These are phyloP conservation scores for Fraxinus cuspidata DNA, from an alignment of 257 asterid genomes.

Conservation along the genomic window DNA sequence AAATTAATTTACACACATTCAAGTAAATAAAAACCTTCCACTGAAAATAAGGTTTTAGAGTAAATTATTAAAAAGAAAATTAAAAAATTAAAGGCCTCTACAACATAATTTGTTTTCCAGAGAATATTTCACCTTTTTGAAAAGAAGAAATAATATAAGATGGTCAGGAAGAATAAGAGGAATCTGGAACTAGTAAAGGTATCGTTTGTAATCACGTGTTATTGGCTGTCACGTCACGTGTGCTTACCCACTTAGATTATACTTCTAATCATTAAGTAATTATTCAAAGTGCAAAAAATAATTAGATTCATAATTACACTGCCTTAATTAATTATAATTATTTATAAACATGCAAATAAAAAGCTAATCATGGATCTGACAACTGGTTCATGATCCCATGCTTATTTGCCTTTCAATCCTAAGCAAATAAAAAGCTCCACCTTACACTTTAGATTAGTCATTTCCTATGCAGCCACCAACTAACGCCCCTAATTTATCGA, in stretches of 20 bases:
- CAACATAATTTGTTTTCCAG: no score
- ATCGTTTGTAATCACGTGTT: neutral
- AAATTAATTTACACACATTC: no score
- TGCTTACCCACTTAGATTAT: neutral
- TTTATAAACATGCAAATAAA: neutral
- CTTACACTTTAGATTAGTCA: no score
- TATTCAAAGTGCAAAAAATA: neutral
- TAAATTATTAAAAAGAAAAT: neutral
- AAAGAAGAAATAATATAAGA: no score
- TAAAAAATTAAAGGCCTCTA: no score
- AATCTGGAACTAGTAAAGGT: neutral
- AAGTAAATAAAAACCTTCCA: no score
- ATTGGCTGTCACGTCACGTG: neutral
- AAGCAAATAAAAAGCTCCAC: no score
- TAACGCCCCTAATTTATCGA: neutral
- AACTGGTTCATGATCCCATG: neutral
- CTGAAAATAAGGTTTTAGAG: neutral
- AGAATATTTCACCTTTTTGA: neutral
- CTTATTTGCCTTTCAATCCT: neutral
- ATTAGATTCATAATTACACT: neutral
- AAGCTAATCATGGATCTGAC: neutral
- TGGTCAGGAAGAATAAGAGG: neutral
- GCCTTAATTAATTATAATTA: neutral
- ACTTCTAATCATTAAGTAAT: neutral
- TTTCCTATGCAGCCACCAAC: no score